Evolutionary conservation across 2,329 filamentous ascomycete genomes (phyloP).

Genomic region (Colletotrichum sidae): DNA sequence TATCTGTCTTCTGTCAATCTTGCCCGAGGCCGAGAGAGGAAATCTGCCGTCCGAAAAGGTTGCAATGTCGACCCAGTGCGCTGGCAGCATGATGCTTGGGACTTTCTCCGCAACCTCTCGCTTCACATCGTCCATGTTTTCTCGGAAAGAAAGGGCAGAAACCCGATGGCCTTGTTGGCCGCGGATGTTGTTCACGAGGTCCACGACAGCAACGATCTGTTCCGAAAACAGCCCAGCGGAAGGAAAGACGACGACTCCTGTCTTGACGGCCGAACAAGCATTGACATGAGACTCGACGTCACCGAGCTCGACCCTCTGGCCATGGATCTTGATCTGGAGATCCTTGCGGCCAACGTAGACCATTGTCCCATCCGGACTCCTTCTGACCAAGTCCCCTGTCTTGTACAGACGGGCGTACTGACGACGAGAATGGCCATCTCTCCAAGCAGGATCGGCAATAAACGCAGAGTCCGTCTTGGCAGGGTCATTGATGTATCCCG

Average conservation of each 20-base stretch:
- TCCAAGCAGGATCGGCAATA: not conserved
- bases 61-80: slow-evolving; percentile 8
- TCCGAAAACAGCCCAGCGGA: not conserved
- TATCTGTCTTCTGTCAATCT: slow-evolving; percentile 6
- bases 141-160: too few species aligned
- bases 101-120: slow-evolving; percentile 7
- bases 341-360: slow-evolving; percentile 43
- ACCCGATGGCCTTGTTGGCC: too few species aligned
- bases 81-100: slow-evolving; percentile 17
- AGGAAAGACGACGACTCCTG: not conserved
- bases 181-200: too few species aligned
- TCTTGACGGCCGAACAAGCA: not conserved
- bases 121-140: not conserved
- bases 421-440: too few species aligned
- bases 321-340: slow-evolving; percentile 46
- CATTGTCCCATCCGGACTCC: slow-evolving; percentile 40
- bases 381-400: slow-evolving; percentile 41
- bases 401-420: slow-evolving; percentile 34
- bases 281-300: slow-evolving; percentile 42
- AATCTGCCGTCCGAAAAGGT: not conserved
- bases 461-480: not conserved
- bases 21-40: not conserved
- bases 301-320: slow-evolving; percentile 47
- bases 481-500: not conserved
- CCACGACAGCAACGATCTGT: not conserved